Base-by-base conservation (phyloP, 345 rosid genomes). In the Gossypium longicalyx region DNA sequence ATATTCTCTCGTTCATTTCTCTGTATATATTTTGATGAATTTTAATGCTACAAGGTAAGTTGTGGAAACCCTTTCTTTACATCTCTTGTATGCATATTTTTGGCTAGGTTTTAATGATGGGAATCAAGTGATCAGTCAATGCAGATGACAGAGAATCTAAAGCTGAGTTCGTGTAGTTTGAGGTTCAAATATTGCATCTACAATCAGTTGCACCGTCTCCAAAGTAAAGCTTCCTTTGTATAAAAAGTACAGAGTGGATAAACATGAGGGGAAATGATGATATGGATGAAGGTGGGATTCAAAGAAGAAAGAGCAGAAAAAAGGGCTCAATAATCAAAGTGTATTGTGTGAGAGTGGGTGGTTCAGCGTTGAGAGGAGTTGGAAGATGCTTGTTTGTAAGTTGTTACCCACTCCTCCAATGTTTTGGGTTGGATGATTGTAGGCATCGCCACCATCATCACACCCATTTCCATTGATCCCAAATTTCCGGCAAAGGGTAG, bases 341-440 rank as follows among this genome's bases (percentile, higher is more conserved):
- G 9, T 49, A 51, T 27, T 58, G 82, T 52, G 43, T 61, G 38
- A 73, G 70, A 0, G 75, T 75, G 6, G 73, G 79, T 23, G 7
- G 29, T 3, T 80, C 77, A 1, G 80, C 73, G 34, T 70, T 77
- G 27, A 78, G 78, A 70, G 78, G 86, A 53, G 27, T 80, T 23
- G 78, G 86, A 9, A 80, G 90, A 66, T 85, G 88, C 72, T 64
- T 83, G 74, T 87, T 81, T 70, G 83, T 87, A 66, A 67, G 80
- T 47, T 83, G 83, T 62, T 85, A 76, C 65, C 90, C 88, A 11
- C 63, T 83, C 66, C 23, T 87, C 10, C 87, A 80, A 23, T 85
- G 88, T 77, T 78, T 77, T 68, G 88, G 88, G 3, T 78, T 74
- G 76, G 90, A 87, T 73, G 85, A 85, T 12, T 34, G 70, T 2